A percentile compares a stretch with the other conserved stretches of the same genome.
Evolutionary conservation across 257 asterid genomes (phyloP).

Genomic region (Nicotiana benthamiana): DNA sequence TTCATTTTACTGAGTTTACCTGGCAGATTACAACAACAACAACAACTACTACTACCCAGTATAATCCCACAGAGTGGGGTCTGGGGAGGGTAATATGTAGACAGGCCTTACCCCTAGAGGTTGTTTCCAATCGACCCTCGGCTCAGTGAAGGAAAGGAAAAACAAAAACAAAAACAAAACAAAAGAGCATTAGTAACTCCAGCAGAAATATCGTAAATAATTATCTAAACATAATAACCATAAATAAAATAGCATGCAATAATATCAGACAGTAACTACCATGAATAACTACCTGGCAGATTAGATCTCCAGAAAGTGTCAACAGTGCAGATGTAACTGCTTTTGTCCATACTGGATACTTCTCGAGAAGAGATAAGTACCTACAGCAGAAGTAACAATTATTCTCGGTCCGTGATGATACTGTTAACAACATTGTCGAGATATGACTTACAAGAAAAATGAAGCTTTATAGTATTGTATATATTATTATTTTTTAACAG

Average conservation of each 20-base stretch:
- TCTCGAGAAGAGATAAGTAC: slow-evolving; percentile 78
- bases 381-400: slow-evolving; percentile 31
- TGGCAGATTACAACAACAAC: slow-evolving; percentile 86
- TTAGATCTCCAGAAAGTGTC: slow-evolving; percentile 68
- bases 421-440: background rate
- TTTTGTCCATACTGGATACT: slow-evolving; percentile 79
- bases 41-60: no score
- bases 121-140: no score
- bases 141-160: no score
- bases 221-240: no score
- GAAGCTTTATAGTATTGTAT: background rate
- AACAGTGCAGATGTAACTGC: slow-evolving; percentile 70
- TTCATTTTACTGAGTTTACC: slow-evolving; percentile 40
- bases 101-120: no score
- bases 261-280: no score
- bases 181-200: no score
- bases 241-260: no score
- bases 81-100: no score
- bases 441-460: background rate
- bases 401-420: background rate
- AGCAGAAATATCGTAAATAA: no score
- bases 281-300: slow-evolving; percentile 98
- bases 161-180: no score
- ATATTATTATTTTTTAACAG: background rate
- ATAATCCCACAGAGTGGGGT: no score